These are phyloP conservation scores for Eucalyptus microcorys DNA, from an alignment of 345 rosid species.

Conservation along the genomic window DNA sequence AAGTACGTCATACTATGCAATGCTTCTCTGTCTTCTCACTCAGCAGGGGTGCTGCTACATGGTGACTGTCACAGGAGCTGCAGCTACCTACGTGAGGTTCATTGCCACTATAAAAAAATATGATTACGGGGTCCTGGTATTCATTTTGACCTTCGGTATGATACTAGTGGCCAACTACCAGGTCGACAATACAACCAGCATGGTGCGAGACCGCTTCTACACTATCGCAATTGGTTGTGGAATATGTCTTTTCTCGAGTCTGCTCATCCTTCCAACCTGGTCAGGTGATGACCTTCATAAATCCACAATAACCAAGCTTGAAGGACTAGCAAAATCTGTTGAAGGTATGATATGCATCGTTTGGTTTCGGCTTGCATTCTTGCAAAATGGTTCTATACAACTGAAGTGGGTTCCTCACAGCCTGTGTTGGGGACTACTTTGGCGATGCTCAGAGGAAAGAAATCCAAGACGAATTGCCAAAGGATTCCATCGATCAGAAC, in stretches of 20 bases:
- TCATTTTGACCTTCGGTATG: conserved; percentile 66
- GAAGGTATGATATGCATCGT: conserved; percentile 25
- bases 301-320: conserved; percentile 50
- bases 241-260: conserved; percentile 62
- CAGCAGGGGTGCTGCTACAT: not conserved
- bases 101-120: conserved; percentile 68
- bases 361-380: not conserved
- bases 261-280: conserved; percentile 66
- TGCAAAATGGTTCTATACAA: not conserved
- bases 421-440: conserved; percentile 53
- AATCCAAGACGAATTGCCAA: conserved; percentile 3
- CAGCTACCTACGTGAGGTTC: conserved; percentile 61
- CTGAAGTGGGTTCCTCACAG: conserved; percentile 14
- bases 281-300: conserved; percentile 78
- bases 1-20: not conserved
- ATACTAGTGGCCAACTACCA: conserved; percentile 71
- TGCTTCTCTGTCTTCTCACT: not conserved
- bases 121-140: conserved; percentile 78
- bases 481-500: conserved; percentile 47
- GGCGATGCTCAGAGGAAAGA: conserved; percentile 7
- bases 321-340: conserved; percentile 55
- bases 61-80: conserved; percentile 26
- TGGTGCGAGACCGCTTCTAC: conserved; percentile 51
- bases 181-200: conserved; percentile 32
- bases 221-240: conserved; percentile 68